These are phyloP conservation scores for Sarocladiaceae sp. DNA, from an alignment of 2,329 filamentous ascomycete genomes.

Conservation along the genomic window DNA sequence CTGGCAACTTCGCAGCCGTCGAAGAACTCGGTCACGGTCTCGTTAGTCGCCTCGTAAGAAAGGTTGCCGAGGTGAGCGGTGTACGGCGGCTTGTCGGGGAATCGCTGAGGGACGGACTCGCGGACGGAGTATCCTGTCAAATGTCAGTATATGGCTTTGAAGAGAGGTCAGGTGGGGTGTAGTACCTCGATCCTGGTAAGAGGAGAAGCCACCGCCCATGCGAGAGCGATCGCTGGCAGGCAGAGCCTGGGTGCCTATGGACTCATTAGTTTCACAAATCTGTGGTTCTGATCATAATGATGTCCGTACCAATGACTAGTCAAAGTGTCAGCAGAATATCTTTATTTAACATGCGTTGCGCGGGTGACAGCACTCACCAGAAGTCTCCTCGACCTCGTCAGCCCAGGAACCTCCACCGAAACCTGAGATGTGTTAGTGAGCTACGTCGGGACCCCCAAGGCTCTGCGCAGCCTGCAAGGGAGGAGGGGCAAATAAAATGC, in stretches of 20 bases:
- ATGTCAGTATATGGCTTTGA: constrained; percentile 11
- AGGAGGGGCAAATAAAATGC: constrained; percentile 2
- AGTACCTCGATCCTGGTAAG: constrained; percentile 40
- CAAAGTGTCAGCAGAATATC: constrained; percentile 23
- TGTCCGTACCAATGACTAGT: constrained; percentile 27
- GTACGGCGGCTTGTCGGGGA: constrained; percentile 88
- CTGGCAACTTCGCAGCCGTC: constrained; percentile 76
- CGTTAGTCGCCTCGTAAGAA: constrained; percentile 84
- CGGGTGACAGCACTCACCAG: constrained; percentile 50
- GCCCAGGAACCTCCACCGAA: constrained; percentile 80
- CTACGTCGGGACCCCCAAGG: background rate
- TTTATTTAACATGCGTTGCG: constrained; percentile 9
- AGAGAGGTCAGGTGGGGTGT: background rate
- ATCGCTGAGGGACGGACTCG: constrained; percentile 60
- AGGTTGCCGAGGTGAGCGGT: constrained; percentile 96
- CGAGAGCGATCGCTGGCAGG: constrained; percentile 42
- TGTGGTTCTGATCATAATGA: background rate
- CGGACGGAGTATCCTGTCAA: constrained; percentile 53
- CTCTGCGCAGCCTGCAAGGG: background rate
- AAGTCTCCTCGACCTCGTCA: constrained; percentile 93
- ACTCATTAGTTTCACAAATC: background rate
- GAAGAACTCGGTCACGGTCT: constrained; percentile 82
- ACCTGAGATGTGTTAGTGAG: constrained; percentile 22
- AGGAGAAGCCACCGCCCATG: constrained; percentile 26
- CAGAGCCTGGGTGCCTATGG: constrained; percentile 49